Base-by-base conservation (phyloP, 2,329 filamentous ascomycete species). In the Dactylellina drechsleri region DNA sequence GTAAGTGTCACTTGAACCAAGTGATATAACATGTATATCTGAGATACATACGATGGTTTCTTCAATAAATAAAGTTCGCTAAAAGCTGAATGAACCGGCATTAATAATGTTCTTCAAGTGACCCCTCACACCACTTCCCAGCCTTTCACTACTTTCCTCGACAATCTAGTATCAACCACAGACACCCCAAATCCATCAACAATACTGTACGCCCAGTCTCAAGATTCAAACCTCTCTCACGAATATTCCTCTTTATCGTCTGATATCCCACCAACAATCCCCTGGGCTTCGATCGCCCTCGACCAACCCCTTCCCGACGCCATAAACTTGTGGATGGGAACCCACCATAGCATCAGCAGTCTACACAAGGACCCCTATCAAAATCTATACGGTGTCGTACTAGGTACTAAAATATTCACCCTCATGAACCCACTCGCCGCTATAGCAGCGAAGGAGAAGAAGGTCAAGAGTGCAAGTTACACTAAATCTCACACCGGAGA, bases 301-400 rank as follows among this genome's bases (percentile, higher is more conserved):
- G 83, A 86, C 45, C 84, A 85, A 57, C 79, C 83, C 0, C 4
- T 52, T 7, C 90, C 91, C 0, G 92, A 95, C 77, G 92, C 92
- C 13, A 86, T 92, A 76, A 95, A 95, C 80, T 85, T 95, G 79
- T 94, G 92, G 92, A 88, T 95, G 58, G 92, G 92, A 64, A 91
- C 92, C 82, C 87, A 87, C 0, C 84, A 84, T 43, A 91, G 89
- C 26, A 85, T 87, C 0, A 93, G 91, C 0, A 89, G 90, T 0
- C 81, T 93, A 64, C 92, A 95, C 82, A 91, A 90, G 79, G 92
- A 95, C 82, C 91, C 91, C 79, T 94, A 93, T 81, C 91, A 95
- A 81, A 95, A 95, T 80, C 85, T 95, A 0, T 95, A 93, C 81
- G 90, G 92, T 0, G 91, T 94, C 79, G 82, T 94, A 13, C 81